Evolutionary conservation across 2,329 filamentous ascomycete genomes (phyloP), one percentile per base, ranked within the genome.

Genomic region (Penicillium sp.): DNA sequence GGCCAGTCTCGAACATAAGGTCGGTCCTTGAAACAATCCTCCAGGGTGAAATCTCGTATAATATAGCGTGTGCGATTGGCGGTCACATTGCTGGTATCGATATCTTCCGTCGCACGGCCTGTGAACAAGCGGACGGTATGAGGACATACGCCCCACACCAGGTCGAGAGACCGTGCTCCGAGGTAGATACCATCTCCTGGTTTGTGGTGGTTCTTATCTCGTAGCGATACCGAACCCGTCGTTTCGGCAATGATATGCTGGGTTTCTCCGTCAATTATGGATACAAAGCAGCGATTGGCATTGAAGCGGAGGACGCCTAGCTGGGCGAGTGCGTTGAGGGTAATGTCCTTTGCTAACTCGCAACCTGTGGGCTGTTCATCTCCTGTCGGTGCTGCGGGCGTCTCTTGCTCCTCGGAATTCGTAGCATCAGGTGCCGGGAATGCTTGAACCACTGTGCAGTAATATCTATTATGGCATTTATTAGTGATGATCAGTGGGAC

Each of bases 201-300:
- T 5, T 46, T 48, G 55, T 71, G 67, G 5, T 60, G 52, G 9
- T 59, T 33, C 26, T 68, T 63, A 55, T 68, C 41, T 11, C 69
- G 62, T 3, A 82, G 62, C 0, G 74, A 75, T 0, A 77, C 70
- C 1, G 69, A 73, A 1, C 71, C 68, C 0, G 80, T 80, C 7
- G 80, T 78, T 59, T 84, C 81, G 55, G 81, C 80, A 25, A 84
- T 71, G 33, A 83, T 70, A 58, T 81, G 65, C 58, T 84, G 80
- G 47, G 73, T 68, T 3, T 73, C 68, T 6, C 69, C 68, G 56
- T 82, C 81, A 58, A 84, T 82, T 31, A 84, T 69, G 1, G 81
- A 83, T 28, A 84, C 73, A 31, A 82, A 68, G 9, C 75, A 71
- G n/a, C 80, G 75, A n/a, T 71, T 69, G 7, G 72, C 75, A n/a